Evolutionary conservation across 345 rosid species (phyloP).

Genomic region (Syzygium aqueum): DNA sequence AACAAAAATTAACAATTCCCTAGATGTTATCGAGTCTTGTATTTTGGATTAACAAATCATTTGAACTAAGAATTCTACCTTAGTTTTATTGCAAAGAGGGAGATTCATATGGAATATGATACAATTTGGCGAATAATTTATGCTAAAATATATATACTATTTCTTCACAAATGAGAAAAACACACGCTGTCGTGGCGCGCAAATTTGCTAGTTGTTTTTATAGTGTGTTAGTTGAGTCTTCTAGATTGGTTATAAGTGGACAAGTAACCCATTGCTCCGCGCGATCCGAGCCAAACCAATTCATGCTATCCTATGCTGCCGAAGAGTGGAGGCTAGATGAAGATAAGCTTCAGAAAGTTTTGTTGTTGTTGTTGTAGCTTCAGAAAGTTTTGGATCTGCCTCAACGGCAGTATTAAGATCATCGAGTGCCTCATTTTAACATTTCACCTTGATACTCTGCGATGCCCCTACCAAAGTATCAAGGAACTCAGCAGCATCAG

Average conservation of each 20-base stretch:
- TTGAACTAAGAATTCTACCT: not conserved
- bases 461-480: constrained; percentile 45
- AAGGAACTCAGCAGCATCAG: constrained; percentile 56
- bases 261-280: too few relatives aligned
- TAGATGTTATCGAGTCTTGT: not conserved
- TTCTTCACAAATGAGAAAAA: not conserved
- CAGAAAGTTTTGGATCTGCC: constrained; percentile 64
- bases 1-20: constrained; percentile 3
- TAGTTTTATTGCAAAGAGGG: not conserved
- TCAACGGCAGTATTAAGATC: constrained; percentile 94
- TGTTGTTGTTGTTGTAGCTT: too few relatives aligned
- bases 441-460: constrained; percentile 69
- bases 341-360: constrained; percentile 55
- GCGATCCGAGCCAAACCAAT: too few relatives aligned
- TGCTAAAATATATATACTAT: not conserved
- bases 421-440: constrained; percentile 72
- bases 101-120: not conserved
- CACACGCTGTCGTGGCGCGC: not conserved
- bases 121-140: not conserved
- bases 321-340: constrained; percentile 70
- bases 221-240: not conserved
- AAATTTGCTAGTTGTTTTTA: not conserved
- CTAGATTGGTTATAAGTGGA: too few relatives aligned
- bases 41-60: not conserved
- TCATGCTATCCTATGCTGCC: constrained; percentile 11